phyloP scores from a whole-genome alignment of 352 stramenopile genomes.

The Elongisporangium anandrum region DNA sequence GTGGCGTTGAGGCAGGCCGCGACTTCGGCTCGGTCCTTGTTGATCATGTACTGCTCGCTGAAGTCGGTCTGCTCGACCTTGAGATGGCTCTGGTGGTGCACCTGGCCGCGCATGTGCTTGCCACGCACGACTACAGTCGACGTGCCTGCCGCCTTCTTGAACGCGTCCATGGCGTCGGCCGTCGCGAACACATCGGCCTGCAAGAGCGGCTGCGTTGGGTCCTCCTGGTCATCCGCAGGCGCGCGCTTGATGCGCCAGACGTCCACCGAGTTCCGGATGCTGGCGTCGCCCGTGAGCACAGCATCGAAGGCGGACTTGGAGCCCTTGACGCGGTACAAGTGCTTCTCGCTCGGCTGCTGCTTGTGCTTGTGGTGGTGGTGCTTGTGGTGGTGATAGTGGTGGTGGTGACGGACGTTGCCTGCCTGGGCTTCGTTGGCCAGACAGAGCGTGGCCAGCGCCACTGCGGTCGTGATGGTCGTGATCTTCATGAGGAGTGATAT shows the following conservation, averaged over 20 bases:
- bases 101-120: slow-evolving; percentile 14
- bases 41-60: slow-evolving; percentile 20
- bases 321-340: slow-evolving; percentile 30
- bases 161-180: slow-evolving; percentile 17
- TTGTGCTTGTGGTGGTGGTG: not conserved
- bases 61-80: slow-evolving; percentile 28
- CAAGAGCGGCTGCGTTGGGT: slow-evolving; percentile 8
- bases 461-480: too few species aligned
- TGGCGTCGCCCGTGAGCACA: slow-evolving; percentile 11
- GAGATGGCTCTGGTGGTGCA: slow-evolving; percentile 11
- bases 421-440: not conserved
- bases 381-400: slow-evolving; percentile 9
- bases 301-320: slow-evolving; percentile 21
- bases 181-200: slow-evolving; percentile 23
- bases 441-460: too few species aligned
- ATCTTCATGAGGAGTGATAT: too few species aligned
- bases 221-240: slow-evolving; percentile 4
- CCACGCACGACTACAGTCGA: slow-evolving; percentile 12
- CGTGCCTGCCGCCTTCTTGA: slow-evolving; percentile 14
- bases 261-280: slow-evolving; percentile 11
- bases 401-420: not conserved
- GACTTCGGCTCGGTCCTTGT: slow-evolving; percentile 40
- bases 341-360: slow-evolving; percentile 3
- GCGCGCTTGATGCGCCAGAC: slow-evolving; percentile 22
- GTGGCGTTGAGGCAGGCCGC: slow-evolving; percentile 37